Evolutionary conservation across 75 land plant genomes (phyloP).

Genomic region (Cryptomeria japonica): DNA sequence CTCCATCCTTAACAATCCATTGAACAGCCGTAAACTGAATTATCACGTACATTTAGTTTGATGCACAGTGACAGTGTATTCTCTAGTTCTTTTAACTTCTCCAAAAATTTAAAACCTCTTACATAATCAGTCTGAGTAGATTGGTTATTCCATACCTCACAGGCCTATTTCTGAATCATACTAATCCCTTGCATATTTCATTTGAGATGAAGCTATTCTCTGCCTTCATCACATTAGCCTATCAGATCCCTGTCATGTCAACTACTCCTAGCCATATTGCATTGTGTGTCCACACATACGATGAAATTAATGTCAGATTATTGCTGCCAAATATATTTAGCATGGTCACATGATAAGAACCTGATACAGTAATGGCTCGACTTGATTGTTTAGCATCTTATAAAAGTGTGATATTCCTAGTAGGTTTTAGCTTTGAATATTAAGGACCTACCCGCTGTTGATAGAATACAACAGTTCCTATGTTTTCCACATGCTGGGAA

Average conservation of each 20-base stretch:
- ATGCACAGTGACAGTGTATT: background rate
- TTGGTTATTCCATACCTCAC: background rate
- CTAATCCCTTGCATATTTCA: background rate
- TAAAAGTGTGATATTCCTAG: background rate
- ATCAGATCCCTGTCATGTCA: background rate
- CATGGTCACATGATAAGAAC: background rate
- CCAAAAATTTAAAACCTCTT: background rate
- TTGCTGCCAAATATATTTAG: background rate
- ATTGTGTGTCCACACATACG: background rate
- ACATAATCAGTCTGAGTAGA: background rate
- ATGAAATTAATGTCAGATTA: background rate
- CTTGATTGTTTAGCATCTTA: background rate
- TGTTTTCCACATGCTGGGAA: background rate
- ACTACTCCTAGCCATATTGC: background rate
- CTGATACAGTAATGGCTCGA: background rate
- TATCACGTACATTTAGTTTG: too few relatives aligned
- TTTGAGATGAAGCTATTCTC: background rate
- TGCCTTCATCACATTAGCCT: background rate
- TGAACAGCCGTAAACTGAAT: too few relatives aligned
- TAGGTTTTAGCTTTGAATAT: background rate
- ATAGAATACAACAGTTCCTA: background rate
- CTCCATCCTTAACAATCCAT: background rate
- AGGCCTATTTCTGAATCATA: background rate
- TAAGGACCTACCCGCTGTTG: background rate
- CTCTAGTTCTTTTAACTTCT: background rate